Evolutionary conservation across 371 early-diverging fungal species (phyloP), one percentile per base, ranked within the genome.

Genomic region (Syncephalastrum sp.): DNA sequence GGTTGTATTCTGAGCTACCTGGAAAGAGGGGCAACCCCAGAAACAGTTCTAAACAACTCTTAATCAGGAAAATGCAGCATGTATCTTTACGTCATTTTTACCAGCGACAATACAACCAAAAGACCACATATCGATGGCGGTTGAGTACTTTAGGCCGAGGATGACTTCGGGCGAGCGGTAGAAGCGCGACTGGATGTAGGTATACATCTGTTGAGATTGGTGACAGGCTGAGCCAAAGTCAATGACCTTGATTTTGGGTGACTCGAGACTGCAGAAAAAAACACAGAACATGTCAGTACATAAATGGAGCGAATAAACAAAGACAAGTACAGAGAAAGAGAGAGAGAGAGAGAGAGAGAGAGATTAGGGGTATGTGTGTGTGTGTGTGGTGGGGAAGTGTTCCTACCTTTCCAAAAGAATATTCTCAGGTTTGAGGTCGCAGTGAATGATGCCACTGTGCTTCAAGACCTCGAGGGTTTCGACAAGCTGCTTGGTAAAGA

Each of bases 381-480:
- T 21, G 21, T 21, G 21, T 21, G 2, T 2, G 25, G 19, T 42
- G 42, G 42, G n/a, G 23, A 27, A 7, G 45, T 55, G 41, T 50
- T 21, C 56, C 80, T 68, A 87, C 90, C 83, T 85, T 64, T 88
- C 89, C 27, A 98, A 72, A 53, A 99, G 64, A 42, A 98, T 93
- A 65, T 98, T 98, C 68, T 97, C 99, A 1, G 99, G 99, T 68
- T 99, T 99, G 47, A 99, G 77, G 72, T 99, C 99, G 58, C 98
- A 95, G 64, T 99, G 99, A 47, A 97, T 97, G 53, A 98, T 89
- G 25, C 88, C 82, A 1, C 93, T 89, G 61, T 87, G 77, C 64
- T 85, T 84, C 47, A 99, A 67, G 13, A 94, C 74, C 21, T 76
- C 71, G 49, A 98, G 72, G 4, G 93, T 88, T 53, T 95, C 94